Evolutionary conservation across 371 early-diverging fungal species (phyloP), one percentile per base, ranked within the genome.

Genomic region (Umbelopsis sp.): DNA sequence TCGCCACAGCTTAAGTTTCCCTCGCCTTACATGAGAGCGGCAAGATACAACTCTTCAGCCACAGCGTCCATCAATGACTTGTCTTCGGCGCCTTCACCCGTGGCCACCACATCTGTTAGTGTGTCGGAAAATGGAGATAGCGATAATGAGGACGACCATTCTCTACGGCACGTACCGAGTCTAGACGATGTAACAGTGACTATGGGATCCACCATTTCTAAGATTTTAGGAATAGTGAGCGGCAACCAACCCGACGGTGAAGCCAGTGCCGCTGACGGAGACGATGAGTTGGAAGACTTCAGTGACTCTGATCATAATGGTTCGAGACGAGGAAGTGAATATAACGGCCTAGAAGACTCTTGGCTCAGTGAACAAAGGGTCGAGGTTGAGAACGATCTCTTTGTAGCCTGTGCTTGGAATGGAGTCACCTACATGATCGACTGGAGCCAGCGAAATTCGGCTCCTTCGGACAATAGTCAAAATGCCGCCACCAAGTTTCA

Each of bases 331-430:
- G 63, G 57, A 20, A 44, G 53, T 16, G 66, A 51, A n/a, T 44
- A 52, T 51, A 69, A 69, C 50, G 76, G 71, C 48, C 53, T 63
- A 69, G 69, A 46, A 71, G 76, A 51, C 65, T 70, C 16, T 51
- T 64, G 76, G 75, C 48, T 68, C 52, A 10, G 71, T 14, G 76
- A 77, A 25, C 66, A 25, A 9, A 68, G 72, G 46, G 77, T 77
- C 5, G 64, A 46, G 7, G 74, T 77, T 14, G 79, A 79, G 7
- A 79, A 86, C 29, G 92, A 93, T 63, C 79, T 90, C n/a, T 86
- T 93, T 80, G 92, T 93, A 3, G 90, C 90, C 1, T 90, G 93
- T 69, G 90, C 93, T 4, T 93, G 93, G 93, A 89, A 91, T 37
- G 93, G 93, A 6, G 82, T 87, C 10, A 93, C 93, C 6, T 93